Evolutionary conservation across 768 basidiomycete genomes (phyloP).

Genomic region (Tylopilus plumbeoviolaceoides): DNA sequence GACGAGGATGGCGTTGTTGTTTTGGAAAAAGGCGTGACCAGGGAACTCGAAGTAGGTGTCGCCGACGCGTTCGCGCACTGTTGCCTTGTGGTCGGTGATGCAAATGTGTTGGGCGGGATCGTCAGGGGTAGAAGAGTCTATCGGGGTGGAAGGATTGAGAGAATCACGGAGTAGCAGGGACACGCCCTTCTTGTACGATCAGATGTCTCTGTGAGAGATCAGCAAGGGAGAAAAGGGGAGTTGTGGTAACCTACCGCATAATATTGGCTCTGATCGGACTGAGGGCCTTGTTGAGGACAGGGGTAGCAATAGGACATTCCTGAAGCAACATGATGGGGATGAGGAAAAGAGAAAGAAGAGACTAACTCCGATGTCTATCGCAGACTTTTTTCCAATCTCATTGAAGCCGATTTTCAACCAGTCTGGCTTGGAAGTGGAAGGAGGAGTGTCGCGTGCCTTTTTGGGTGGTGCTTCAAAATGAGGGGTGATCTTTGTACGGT

Average conservation of each 20-base stretch:
- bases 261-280: conserved; percentile 59
- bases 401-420: conserved; percentile 93
- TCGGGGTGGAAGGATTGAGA: conserved; percentile 33
- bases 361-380: conserved; percentile 87
- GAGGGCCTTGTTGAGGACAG: conserved; percentile 69
- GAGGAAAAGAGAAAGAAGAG: background rate
- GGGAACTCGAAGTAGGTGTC: conserved; percentile 77
- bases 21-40: conserved; percentile 94
- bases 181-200: conserved; percentile 80
- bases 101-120: conserved; percentile 64
- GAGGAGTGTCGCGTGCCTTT: conserved; percentile 18
- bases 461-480: conserved; percentile 84
- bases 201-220: conserved; percentile 57
- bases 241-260: conserved; percentile 37
- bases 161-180: conserved; percentile 92
- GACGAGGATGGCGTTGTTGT: conserved; percentile 90
- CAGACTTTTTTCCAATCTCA: conserved; percentile 61
- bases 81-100: conserved; percentile 76
- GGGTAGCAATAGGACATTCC: conserved; percentile 92
- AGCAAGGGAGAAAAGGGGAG: background rate
- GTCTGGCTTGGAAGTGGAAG: conserved; percentile 39
- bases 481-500: conserved; percentile 96
- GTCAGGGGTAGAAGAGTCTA: conserved; percentile 31
- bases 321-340: conserved; percentile 24
- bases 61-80: conserved; percentile 83